phyloP scores from a whole-genome alignment of 768 basidiomycete genomes.

The Phylloporus arenicola region DNA sequence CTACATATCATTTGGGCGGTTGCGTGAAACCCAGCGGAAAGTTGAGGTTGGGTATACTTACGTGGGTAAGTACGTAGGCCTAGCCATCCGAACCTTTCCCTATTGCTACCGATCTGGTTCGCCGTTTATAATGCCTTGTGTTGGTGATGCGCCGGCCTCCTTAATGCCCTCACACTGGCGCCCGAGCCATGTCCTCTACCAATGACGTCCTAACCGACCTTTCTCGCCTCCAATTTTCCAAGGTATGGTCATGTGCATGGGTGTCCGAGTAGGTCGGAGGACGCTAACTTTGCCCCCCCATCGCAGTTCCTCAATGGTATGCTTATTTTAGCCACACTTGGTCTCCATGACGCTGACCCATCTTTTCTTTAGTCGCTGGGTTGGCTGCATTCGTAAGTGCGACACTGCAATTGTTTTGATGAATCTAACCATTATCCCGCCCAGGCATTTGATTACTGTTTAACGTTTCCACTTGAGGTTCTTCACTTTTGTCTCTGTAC shows the following conservation, averaged over 20 bases:
- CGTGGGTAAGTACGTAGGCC: too few relatives aligned
- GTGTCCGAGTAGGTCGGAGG: not conserved
- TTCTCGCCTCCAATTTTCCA: constrained; percentile 17
- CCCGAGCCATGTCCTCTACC: constrained; percentile 5
- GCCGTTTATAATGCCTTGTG: too few relatives aligned
- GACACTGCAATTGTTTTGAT: not conserved
- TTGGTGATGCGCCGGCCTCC: too few relatives aligned
- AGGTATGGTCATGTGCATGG: constrained; percentile 7
- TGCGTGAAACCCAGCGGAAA: too few relatives aligned
- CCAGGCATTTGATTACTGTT: constrained; percentile 20
- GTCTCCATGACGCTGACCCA: not conserved
- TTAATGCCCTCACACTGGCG: not conserved
- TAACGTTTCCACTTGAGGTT: constrained; percentile 23
- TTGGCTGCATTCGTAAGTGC: constrained; percentile 14
- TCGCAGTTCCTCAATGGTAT: constrained; percentile 19
- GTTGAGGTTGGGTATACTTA: too few relatives aligned
- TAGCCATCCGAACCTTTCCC: too few relatives aligned
- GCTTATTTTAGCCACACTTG: not conserved
- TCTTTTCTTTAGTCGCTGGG: constrained; percentile 13
- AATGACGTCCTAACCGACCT: constrained; percentile 7
- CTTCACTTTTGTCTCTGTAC: not conserved
- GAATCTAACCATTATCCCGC: not conserved
- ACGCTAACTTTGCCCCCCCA: not conserved
- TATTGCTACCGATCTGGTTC: too few relatives aligned
- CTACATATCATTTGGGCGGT: too few relatives aligned